phyloP scores from a whole-genome alignment of 2,329 filamentous ascomycete genomes.

The Diaporthe batatas region DNA sequence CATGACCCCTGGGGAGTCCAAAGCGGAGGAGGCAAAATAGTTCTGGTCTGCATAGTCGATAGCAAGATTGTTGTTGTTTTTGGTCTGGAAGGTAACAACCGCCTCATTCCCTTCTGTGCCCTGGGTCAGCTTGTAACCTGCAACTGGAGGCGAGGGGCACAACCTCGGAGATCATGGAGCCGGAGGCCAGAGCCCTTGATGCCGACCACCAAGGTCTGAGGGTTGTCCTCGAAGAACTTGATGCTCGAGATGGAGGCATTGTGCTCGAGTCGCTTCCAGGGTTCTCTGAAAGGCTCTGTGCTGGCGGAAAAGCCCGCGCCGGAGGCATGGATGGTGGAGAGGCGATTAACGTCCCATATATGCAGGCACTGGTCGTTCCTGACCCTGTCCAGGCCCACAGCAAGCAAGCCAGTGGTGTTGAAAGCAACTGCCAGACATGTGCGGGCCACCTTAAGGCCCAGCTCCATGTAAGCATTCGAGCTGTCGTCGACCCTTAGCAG shows the following conservation, averaged over 20 bases:
- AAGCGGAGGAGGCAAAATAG: constrained; percentile 84
- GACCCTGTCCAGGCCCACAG: constrained; percentile 84
- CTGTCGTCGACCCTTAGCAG: constrained; percentile 80
- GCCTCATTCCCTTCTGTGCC: constrained; percentile 50
- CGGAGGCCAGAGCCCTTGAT: constrained; percentile 81
- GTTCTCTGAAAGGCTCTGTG: constrained; percentile 64
- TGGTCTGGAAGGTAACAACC: constrained; percentile 73
- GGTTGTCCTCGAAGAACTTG: constrained; percentile 83
- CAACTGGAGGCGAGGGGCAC: constrained; percentile 33
- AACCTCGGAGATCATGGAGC: constrained; percentile 84
- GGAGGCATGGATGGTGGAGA: constrained; percentile 62
- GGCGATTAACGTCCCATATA: constrained; percentile 81
- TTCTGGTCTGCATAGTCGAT: constrained; percentile 86
- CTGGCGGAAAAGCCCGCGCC: constrained; percentile 63
- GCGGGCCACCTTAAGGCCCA: constrained; percentile 80
- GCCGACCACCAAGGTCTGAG: constrained; percentile 80
- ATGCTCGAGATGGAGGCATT: constrained; percentile 85
- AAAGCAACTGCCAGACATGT: constrained; percentile 87
- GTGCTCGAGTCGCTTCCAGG: constrained; percentile 71
- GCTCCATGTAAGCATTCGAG: constrained; percentile 73
- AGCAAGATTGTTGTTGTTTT: constrained; percentile 78
- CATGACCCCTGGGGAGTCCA: constrained; percentile 80
- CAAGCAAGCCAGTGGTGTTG: constrained; percentile 78
- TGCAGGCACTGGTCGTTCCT: constrained; percentile 86
- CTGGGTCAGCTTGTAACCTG: constrained; percentile 5